Conservation (phyloP, 108 stramenopile genomes). For the Fistulifera solaris region DNA sequence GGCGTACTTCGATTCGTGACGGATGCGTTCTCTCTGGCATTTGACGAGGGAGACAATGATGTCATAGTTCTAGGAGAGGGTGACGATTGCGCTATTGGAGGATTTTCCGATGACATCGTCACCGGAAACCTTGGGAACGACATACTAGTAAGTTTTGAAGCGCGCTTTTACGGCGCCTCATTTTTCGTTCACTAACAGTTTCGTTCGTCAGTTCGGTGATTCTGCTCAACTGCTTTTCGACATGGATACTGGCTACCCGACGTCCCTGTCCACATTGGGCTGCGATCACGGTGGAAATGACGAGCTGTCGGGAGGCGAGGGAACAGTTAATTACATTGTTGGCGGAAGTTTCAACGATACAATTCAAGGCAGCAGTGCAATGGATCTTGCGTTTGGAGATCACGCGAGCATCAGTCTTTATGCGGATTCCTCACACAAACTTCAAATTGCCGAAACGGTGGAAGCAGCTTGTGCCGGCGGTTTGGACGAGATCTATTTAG, state of each 20-base stretch:
- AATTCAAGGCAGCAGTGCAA: constrained; percentile 2
- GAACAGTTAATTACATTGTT: constrained; percentile 13
- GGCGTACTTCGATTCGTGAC: constrained; percentile 13
- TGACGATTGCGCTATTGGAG: constrained; percentile 16
- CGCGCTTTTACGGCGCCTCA: no score
- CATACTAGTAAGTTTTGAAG: constrained; percentile 14
- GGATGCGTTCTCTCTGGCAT: background rate
- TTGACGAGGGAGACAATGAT: constrained; percentile 3
- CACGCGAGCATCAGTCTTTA: constrained; percentile 17
- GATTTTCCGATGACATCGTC: constrained; percentile 10
- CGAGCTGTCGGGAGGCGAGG: constrained; percentile 13
- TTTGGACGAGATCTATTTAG: constrained; percentile 15
- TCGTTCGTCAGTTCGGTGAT: constrained; percentile 6
- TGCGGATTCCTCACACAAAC: constrained; percentile 9
- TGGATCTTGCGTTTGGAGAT: constrained; percentile 25
- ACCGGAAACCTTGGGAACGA: constrained; percentile 13
- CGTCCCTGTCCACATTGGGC: constrained; percentile 6
- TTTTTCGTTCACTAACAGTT: background rate
- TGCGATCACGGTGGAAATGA: constrained; percentile 15
- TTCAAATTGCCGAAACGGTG: constrained; percentile 11
- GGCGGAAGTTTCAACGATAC: constrained; percentile 13
- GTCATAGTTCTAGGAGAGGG: background rate
- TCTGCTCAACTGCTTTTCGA: constrained; percentile 3
- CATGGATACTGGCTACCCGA: constrained; percentile 6
- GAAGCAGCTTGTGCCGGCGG: constrained; percentile 15